These are phyloP conservation scores for Candida glucosophila DNA, from an alignment of 1,139 yeast genomes.

Conservation along the genomic window DNA sequence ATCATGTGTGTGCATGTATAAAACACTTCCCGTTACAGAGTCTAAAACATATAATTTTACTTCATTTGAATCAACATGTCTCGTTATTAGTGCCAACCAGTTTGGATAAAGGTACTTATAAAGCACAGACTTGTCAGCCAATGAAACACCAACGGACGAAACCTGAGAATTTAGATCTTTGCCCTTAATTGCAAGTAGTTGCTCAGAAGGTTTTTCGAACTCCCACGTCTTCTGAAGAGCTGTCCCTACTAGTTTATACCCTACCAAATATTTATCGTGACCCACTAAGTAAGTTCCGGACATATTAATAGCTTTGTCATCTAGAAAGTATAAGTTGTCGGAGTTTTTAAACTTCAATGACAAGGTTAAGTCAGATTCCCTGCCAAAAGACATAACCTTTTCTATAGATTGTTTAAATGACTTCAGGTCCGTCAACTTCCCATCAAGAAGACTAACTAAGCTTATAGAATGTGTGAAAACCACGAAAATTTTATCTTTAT, in stretches of 20 bases:
- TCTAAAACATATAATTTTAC: slow-evolving; percentile 53
- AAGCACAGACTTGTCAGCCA: slow-evolving; percentile 65
- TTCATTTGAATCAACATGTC: slow-evolving; percentile 15
- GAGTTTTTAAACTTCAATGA: slow-evolving; percentile 2
- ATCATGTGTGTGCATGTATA: slow-evolving; percentile 40
- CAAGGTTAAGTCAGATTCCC: too few species aligned
- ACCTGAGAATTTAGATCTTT: slow-evolving; percentile 35
- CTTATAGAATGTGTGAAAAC: too few species aligned
- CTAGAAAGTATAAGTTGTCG: slow-evolving; percentile 2
- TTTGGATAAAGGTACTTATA: slow-evolving; percentile 82
- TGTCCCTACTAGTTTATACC: slow-evolving; percentile 1
- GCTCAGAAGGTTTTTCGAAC: slow-evolving; percentile 12
- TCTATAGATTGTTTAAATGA: too few species aligned
- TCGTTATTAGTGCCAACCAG: slow-evolving; percentile 46
- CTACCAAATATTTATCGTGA: not conserved
- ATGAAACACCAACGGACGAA: slow-evolving; percentile 62
- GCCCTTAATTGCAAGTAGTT: slow-evolving; percentile 10
- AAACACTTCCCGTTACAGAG: slow-evolving; percentile 56
- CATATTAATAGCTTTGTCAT: not conserved
- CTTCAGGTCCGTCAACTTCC: too few species aligned
- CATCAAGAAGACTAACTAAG: too few species aligned
- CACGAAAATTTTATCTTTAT: too few species aligned
- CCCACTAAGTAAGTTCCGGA: not conserved
- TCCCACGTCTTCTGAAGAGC: slow-evolving; percentile 18
- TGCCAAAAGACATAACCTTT: too few species aligned